A percentile compares a stretch with the other conserved stretches of the same genome.
Conservation (phyloP, 2,329 filamentous ascomycete species). For the Chaetomium strumarium region DNA sequence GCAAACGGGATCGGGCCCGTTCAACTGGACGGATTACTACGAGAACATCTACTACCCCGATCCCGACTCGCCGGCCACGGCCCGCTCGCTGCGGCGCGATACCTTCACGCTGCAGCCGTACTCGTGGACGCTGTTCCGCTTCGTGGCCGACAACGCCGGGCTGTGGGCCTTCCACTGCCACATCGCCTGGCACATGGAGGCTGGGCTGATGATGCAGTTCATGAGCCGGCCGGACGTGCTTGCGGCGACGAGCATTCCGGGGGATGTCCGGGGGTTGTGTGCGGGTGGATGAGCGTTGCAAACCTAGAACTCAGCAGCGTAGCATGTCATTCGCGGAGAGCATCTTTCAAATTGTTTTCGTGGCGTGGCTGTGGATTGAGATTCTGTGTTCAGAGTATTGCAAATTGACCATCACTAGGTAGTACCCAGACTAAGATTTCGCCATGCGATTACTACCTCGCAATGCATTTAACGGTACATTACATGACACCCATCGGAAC, state of each 20-base stretch:
- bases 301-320: too few relatives aligned
- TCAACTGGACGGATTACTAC: neutral
- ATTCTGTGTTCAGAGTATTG: too few relatives aligned
- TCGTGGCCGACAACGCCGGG: constrained; percentile 52
- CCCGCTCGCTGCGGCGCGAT: constrained; percentile 47
- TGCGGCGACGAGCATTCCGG: neutral
- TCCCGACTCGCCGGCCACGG: constrained; percentile 13
- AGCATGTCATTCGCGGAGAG: too few relatives aligned
- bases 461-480: neutral
- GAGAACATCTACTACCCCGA: neutral
- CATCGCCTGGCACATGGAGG: constrained; percentile 52
- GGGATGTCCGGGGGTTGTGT: constrained; percentile 1
- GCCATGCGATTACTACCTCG: too few relatives aligned
- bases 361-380: too few relatives aligned
- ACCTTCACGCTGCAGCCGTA: constrained; percentile 36
- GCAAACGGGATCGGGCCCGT: neutral
- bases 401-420: too few relatives aligned
- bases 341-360: too few relatives aligned
- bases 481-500: neutral
- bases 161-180: constrained; percentile 56
- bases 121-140: constrained; percentile 36
- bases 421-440: too few relatives aligned
- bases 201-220: constrained; percentile 56
- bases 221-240: constrained; percentile 17
- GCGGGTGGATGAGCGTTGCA: neutral